Evolutionary conservation across 2,329 filamentous ascomycete genomes (phyloP), one percentile per base, ranked within the genome.

Genomic region (Diaporthe sp.): DNA sequence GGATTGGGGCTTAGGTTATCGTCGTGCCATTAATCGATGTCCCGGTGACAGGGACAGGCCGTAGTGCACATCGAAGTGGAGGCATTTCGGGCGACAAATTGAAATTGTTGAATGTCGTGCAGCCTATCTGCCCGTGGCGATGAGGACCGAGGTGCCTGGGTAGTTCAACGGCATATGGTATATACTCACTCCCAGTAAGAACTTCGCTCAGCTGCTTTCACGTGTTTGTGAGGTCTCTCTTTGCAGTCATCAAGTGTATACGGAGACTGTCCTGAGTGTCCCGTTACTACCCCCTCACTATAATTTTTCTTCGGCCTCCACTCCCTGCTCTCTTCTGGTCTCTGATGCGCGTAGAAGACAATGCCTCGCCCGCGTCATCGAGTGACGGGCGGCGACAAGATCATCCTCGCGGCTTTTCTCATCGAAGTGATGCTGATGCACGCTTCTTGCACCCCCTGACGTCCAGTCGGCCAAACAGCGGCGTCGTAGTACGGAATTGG

Each of bases 1-100:
- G 70, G 70, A 53, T 68, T 5, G 65, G 65, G 31, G 65, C 47
- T 28, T 68, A 68, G 31, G 13, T 34, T 15, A 49, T 39, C 3
- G 44, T n/a, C 15, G 34, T 37, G 22, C n/a, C 20, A n/a, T 34
- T 1, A 34, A 34, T 34, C n/a, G 37, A 31, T 39, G 31, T 68
- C 47, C 47, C 12, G 65, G 65, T 68, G 34, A 42, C 28, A 68
- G 65, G 31, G 47, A 42, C 47, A 53, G 22, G 31, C 47, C n/a
- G 15, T n/a, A n/a, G 42, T 3, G 12, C 17, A 67, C 0, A 1
- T 7, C 5, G 20, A 5, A 25, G 9, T 49, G 42, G 7, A 47
- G 8, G 39, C 6, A 22, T 22, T 3, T 49, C 8, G 13, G 61
- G 42, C 17, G 42, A 34, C 25, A 49, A 3, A 3, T 65, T 49